Conservation (phyloP, 768 basidiomycete genomes). For the Scleroderma bovista region DNA sequence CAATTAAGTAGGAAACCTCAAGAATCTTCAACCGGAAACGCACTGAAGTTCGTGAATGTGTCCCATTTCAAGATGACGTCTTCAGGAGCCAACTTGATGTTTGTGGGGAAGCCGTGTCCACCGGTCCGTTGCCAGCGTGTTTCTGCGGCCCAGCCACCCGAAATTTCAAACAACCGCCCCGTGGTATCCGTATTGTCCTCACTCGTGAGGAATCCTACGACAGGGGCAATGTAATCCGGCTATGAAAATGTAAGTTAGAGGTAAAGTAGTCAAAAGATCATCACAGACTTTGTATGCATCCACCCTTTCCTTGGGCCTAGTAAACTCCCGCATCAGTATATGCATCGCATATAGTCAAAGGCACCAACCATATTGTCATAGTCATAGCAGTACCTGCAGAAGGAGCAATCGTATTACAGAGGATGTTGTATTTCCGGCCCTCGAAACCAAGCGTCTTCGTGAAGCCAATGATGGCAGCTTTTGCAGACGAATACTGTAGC, state of each 20-base stretch:
- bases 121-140: conserved; percentile 90
- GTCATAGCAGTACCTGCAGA: conserved; percentile 92
- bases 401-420: conserved; percentile 84
- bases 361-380: conserved; percentile 58
- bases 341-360: background rate
- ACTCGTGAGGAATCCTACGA: conserved; percentile 87
- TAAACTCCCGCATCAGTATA: background rate
- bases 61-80: conserved; percentile 76
- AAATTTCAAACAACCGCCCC: conserved; percentile 78
- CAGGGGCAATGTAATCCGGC: conserved; percentile 89
- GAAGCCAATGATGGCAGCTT: conserved; percentile 85
- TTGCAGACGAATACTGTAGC: conserved; percentile 80
- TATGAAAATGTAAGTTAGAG: conserved; percentile 19
- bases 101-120: conserved; percentile 83
- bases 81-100: conserved; percentile 72
- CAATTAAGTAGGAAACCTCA: background rate
- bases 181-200: conserved; percentile 71
- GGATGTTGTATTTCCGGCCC: conserved; percentile 85
- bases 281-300: conserved; percentile 74
- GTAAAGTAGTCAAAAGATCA: background rate
- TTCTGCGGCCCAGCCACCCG: conserved; percentile 89
- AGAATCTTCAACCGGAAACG: conserved; percentile 15
- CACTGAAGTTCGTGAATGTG: conserved; percentile 79
- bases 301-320: conserved; percentile 77
- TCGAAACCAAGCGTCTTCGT: conserved; percentile 90